Evolutionary conservation across 352 stramenopile species (phyloP).

Genomic region (Phytophthora ramorum): DNA sequence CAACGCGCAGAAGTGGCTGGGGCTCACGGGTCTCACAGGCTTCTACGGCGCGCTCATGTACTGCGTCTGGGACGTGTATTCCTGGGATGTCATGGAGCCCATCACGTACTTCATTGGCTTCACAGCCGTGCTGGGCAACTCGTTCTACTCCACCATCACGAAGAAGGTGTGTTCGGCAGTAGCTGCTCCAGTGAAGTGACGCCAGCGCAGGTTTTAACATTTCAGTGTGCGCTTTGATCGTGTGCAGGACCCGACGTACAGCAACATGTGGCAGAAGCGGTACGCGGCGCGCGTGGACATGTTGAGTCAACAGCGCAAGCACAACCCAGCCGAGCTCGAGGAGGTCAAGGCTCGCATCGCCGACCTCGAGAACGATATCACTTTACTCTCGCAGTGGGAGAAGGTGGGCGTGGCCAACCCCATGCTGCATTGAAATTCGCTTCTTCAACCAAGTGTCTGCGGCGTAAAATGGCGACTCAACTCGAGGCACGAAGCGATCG

Average conservation of each 20-base stretch:
- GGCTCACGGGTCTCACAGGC: slow-evolving; percentile 60
- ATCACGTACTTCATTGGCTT: slow-evolving; percentile 93
- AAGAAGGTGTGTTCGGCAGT: slow-evolving; percentile 54
- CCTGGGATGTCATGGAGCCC: slow-evolving; percentile 91
- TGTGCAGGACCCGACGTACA: slow-evolving; percentile 77
- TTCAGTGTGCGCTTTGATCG: background rate
- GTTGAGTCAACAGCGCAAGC: slow-evolving; percentile 65
- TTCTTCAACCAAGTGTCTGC: slow-evolving; percentile 4
- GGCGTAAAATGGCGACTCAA: slow-evolving; percentile 3
- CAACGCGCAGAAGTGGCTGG: slow-evolving; percentile 79
- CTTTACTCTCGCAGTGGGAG: slow-evolving; percentile 62
- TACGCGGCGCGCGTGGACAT: slow-evolving; percentile 50
- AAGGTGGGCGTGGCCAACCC: slow-evolving; percentile 33
- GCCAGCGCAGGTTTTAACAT: background rate
- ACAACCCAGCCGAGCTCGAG: slow-evolving; percentile 49
- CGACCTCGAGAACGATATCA: slow-evolving; percentile 70
- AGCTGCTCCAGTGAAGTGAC: background rate
- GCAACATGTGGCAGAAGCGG: slow-evolving; percentile 86
- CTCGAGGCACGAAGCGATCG: slow-evolving; percentile 23
- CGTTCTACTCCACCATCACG: slow-evolving; percentile 82
- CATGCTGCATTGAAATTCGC: slow-evolving; percentile 15
- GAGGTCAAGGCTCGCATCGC: slow-evolving; percentile 53
- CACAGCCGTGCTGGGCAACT: slow-evolving; percentile 80
- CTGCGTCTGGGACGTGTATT: slow-evolving; percentile 88
- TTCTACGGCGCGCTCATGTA: slow-evolving; percentile 85